Base-by-base conservation (phyloP, 179 eudicot genomes). In the Nepenthes alata region DNA sequence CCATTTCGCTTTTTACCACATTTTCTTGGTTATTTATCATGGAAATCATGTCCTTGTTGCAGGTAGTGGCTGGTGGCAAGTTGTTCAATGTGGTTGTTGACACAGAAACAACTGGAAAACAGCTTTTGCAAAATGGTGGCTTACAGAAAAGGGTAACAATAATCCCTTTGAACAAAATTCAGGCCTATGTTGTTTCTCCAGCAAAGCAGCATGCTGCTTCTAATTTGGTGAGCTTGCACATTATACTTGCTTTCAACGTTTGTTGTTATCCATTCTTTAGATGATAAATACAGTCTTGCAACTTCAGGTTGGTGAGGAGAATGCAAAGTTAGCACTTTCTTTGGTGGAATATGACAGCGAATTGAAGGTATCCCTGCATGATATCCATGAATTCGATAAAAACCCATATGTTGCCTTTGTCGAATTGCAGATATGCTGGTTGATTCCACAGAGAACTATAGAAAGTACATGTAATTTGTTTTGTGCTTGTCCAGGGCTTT, bases 1-100 rank as follows among this genome's bases (percentile, higher is more conserved):
- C 44, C 47, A 25, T 25, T 9, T 53, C 53, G 25, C 50, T 39
- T 53, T 11, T 41, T 44, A 11, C 41, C 58, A 41, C 52, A 34
- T 55, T 41, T 5, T 13, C 39, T 6, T 64, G 36, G 14, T 16
- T 44, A 15, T 38, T 44, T 54, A 25, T 14, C 16, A n/a, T n/a
- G 4, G 14, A 55, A 64, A 35, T 64, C 9, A 25, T 25, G 50
- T 61, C 14, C 37, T 12, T 55, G 53, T 55, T 75, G 72, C 85
- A 94, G 99, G 96, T 90, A 68, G 91, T 89, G 72, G 99, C 96
- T 65, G 95, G 96, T 60, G 96, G 99, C 16, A 88, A 81, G 72
- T 72, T 94, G 76, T 94, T 62, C 75, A 94, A 93, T 70, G 78
- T 93, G 58, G 86, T 93, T 44, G 94, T 93, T 14, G 97, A 90